These are phyloP conservation scores for Phycomyces nitens DNA, from an alignment of 192 early-diverging fungal genomes.

Conservation along the genomic window DNA sequence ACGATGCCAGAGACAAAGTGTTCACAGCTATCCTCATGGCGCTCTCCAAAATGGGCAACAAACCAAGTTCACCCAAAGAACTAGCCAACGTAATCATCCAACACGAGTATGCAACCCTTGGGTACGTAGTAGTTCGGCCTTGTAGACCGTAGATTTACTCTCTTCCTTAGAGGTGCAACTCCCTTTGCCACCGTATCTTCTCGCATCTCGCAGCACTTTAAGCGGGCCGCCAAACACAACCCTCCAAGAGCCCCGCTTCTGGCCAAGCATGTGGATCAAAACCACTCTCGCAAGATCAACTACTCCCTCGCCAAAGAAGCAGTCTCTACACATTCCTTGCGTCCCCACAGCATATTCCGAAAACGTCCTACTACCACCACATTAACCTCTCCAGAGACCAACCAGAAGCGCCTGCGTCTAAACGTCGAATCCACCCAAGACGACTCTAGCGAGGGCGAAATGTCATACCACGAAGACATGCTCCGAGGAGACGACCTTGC, in stretches of 20 bases:
- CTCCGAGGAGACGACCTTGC: conserved; percentile 39
- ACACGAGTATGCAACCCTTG: conserved; percentile 69
- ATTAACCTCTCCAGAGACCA: not conserved
- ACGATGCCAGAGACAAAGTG: conserved; percentile 78
- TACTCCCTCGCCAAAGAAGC: conserved; percentile 54
- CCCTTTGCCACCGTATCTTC: conserved; percentile 89
- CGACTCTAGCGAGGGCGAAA: conserved; percentile 35
- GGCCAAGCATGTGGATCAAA: conserved; percentile 64
- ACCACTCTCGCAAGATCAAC: conserved; percentile 71
- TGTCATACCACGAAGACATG: conserved; percentile 59
- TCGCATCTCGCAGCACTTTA: conserved; percentile 87
- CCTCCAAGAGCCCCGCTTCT: conserved; percentile 69
- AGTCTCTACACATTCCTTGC: conserved; percentile 37
- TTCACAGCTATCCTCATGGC: conserved; percentile 83
- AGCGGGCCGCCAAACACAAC: conserved; percentile 71
- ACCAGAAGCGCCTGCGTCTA: not conserved
- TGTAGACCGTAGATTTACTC: not conserved
- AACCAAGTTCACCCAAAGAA: conserved; percentile 79
- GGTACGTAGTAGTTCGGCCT: conserved; percentile 53
- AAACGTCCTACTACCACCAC: not conserved
- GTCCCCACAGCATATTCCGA: no score
- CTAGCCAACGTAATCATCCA: conserved; percentile 74
- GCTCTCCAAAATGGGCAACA: conserved; percentile 67
- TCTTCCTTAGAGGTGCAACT: conserved; percentile 62
- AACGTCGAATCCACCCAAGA: not conserved